Conservation (phyloP, 225 moss, liverwort and hornwort genomes). For the Physcomitrium patens region DNA sequence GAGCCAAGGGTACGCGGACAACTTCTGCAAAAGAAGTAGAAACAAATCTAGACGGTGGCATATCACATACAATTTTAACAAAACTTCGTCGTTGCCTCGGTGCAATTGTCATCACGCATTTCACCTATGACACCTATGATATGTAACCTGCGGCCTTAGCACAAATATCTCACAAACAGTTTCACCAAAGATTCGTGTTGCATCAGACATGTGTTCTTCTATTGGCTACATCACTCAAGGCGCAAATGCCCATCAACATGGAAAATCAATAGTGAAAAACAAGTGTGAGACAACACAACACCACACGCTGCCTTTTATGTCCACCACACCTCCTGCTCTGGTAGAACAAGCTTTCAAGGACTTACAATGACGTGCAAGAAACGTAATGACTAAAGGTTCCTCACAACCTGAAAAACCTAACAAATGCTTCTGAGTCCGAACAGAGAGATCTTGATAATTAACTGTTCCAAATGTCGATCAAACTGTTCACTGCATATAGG, state of each 20-base stretch:
- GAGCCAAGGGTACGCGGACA: conserved; percentile 11
- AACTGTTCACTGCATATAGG: conserved; percentile 26
- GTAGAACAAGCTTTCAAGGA: not conserved
- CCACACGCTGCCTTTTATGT: not conserved
- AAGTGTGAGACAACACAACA: not conserved
- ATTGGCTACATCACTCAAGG: conserved; percentile 10
- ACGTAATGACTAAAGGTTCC: conserved; percentile 9
- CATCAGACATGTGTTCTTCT: not conserved
- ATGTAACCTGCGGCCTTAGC: conserved; percentile 8
- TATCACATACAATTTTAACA: conserved; percentile 20
- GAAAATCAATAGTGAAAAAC: not conserved
- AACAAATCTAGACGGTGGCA: conserved; percentile 15
- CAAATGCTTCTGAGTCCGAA: conserved; percentile 10
- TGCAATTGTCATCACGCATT: not conserved
- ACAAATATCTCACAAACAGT: conserved; percentile 1
- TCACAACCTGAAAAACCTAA: not conserved
- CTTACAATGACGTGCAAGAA: not conserved
- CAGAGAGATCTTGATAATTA: conserved; percentile 1
- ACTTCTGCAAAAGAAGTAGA: conserved; percentile 1
- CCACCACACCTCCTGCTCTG: not conserved
- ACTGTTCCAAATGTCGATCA: conserved; percentile 10
- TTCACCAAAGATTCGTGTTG: not conserved
- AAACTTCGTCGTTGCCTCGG: conserved; percentile 12
- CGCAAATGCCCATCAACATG: conserved; percentile 8
- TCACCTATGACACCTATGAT: not conserved